These are phyloP conservation scores for Scutellaria barbata DNA, from an alignment of 257 asterid genomes.

Conservation along the genomic window DNA sequence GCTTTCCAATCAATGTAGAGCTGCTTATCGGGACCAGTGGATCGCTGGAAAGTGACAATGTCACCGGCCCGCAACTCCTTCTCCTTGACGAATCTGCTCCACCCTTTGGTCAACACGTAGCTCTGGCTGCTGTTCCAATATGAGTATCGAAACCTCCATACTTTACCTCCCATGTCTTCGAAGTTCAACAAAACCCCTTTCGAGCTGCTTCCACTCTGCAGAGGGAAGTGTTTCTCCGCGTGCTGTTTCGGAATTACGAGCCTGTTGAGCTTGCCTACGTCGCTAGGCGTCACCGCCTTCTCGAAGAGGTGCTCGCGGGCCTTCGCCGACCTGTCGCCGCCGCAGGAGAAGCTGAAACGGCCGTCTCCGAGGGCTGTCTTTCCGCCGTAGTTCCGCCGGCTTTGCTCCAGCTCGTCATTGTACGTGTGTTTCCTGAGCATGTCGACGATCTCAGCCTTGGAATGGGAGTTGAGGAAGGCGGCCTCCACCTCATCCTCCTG, in stretches of 20 bases:
- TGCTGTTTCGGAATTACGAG: conserved; percentile 81
- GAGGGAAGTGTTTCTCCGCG: conserved; percentile 71
- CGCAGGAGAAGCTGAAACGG: background rate
- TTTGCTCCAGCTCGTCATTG: conserved; percentile 65
- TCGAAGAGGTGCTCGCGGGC: conserved; percentile 61
- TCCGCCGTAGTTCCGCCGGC: conserved; percentile 38
- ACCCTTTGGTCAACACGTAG: conserved; percentile 69
- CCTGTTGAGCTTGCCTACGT: conserved; percentile 73
- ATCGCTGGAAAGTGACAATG: conserved; percentile 52
- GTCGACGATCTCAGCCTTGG: conserved; percentile 68
- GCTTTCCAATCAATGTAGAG: conserved; percentile 56
- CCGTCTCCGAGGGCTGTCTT: conserved; percentile 24
- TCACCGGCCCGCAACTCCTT: conserved; percentile 60
- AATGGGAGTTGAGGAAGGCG: conserved; percentile 50
- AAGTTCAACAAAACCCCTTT: conserved; percentile 62
- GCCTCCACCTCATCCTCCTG: conserved; percentile 43
- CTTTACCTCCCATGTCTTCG: conserved; percentile 61
- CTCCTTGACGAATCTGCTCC: conserved; percentile 83
- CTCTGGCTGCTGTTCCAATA: conserved; percentile 82
- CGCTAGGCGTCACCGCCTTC: conserved; percentile 75
- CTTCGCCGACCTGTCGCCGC: conserved; percentile 26
- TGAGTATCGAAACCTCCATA: conserved; percentile 71
- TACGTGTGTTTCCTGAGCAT: conserved; percentile 72
- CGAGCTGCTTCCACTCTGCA: conserved; percentile 43
- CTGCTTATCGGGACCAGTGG: conserved; percentile 51